phyloP scores from a whole-genome alignment of 805 yeast genomes.

The Monosporozyma unispora region DNA sequence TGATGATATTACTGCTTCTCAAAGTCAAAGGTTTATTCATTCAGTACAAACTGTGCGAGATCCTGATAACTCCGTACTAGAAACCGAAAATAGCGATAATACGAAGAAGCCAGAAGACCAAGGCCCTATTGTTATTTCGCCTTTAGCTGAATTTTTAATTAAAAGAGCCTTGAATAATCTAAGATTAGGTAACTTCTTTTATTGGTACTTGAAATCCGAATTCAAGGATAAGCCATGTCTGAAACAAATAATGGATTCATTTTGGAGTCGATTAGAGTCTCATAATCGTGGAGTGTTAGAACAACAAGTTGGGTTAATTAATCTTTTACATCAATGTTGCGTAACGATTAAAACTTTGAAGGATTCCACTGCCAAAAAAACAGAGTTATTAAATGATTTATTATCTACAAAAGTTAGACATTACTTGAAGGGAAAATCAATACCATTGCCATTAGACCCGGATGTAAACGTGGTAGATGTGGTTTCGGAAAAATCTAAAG shows the following conservation, averaged over 20 bases:
- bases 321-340: slow-evolving; percentile 56
- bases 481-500: slow-evolving; percentile 68
- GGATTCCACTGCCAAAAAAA: slow-evolving; percentile 71
- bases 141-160: slow-evolving; percentile 66
- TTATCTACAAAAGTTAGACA: slow-evolving; percentile 34
- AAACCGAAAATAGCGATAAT: background rate
- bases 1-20: slow-evolving; percentile 22
- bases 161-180: slow-evolving; percentile 58
- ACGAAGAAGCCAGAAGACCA: slow-evolving; percentile 6
- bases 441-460: slow-evolving; percentile 80
- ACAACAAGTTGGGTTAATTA: slow-evolving; percentile 62
- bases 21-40: slow-evolving; percentile 2
- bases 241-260: slow-evolving; percentile 41
- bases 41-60: slow-evolving; percentile 5
- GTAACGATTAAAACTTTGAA: slow-evolving; percentile 52
- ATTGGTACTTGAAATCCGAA: slow-evolving; percentile 89
- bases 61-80: slow-evolving; percentile 3
- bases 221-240: slow-evolving; percentile 56
- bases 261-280: slow-evolving; percentile 29
- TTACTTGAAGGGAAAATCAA: slow-evolving; percentile 37
- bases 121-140: slow-evolving; percentile 36
- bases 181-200: slow-evolving; percentile 69
- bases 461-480: slow-evolving; percentile 63
- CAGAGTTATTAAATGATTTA: slow-evolving; percentile 50
- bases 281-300: slow-evolving; percentile 28